A percentile compares a stretch with the other conserved stretches of the same genome.
Evolutionary conservation across 2,329 filamentous ascomycete species (phyloP).

Genomic region (Penicillium aurantiogriseum): DNA sequence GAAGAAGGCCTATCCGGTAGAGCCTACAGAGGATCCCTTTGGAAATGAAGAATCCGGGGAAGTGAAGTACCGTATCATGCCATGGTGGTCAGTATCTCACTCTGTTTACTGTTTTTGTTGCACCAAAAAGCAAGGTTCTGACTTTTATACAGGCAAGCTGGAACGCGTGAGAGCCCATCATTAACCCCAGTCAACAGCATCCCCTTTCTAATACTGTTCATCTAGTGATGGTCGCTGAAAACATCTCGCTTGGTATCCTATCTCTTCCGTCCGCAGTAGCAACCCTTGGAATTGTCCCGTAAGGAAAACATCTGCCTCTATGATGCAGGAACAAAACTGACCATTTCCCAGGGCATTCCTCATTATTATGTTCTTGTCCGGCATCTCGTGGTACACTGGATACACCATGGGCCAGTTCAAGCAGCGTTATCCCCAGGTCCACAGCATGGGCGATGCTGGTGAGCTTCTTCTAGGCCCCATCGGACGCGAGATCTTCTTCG

Average conservation of each 20-base stretch:
- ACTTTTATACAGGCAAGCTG: constrained; percentile 36
- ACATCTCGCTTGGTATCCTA: constrained; percentile 56
- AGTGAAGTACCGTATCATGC: constrained; percentile 51
- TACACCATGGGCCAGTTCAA: constrained; percentile 60
- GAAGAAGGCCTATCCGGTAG: constrained; percentile 15
- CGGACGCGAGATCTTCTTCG: constrained; percentile 60
- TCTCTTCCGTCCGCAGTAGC: constrained; percentile 55
- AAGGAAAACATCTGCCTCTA: constrained; percentile 14
- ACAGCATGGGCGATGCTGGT: constrained; percentile 66
- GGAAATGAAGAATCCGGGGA: constrained; percentile 38
- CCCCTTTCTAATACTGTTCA: not conserved
- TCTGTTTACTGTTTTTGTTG: not conserved
- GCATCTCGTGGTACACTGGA: constrained; percentile 57
- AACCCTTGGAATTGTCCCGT: constrained; percentile 53
- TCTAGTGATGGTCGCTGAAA: constrained; percentile 56
- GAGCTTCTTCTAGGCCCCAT: constrained; percentile 58
- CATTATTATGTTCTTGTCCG: constrained; percentile 51
- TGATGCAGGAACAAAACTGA: constrained; percentile 1
- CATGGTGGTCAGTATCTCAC: constrained; percentile 38
- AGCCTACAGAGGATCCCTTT: constrained; percentile 32
- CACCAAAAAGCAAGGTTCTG: not conserved
- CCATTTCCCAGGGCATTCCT: constrained; percentile 40
- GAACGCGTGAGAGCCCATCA: constrained; percentile 34
- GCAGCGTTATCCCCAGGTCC: constrained; percentile 54
- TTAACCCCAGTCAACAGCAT: not conserved